Base-by-base conservation (phyloP, 805 yeast genomes). In the Pichia thaimueangensis region DNA sequence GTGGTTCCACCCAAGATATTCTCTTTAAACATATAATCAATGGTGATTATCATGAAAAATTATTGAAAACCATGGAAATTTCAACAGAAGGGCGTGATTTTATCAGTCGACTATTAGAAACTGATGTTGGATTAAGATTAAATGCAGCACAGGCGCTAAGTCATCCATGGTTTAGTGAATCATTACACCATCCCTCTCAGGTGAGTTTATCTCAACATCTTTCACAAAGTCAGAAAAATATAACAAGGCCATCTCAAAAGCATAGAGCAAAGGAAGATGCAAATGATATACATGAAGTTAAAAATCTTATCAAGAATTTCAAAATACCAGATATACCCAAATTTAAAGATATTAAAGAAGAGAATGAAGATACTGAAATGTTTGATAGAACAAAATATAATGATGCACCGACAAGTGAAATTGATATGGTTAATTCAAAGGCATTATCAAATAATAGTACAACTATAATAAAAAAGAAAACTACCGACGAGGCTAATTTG, bases 1-100 rank as follows among this genome's bases (percentile, higher is more conserved):
- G 91, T 59, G 97, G 97, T 1, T 74, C 81, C 40, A 86, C 96
- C 0, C 97, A 91, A 55, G 89, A 85, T 13, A 84, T 85, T 47
- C 67, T 93, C 54, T 86, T 86, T 62, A 73, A 73, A 45, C 82
- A 84, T 53, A 89, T 93, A 36, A 71, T 75, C 41, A 63, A 71
- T 12, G 97, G 96, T 1, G 77, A 82, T 22, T 91, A 81, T 56
- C 91, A 86, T 59, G 86, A 78, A 45, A 78, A 82, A 5, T 82
- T 91, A 1, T 65, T 91, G 37, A 74, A 74, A 48, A 58, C 56
- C 31, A 78, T 76, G 45, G 73, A 78, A 12, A 71, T 87, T 1
- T 80, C 94, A 6, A 62, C 68, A 11, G 78, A 73, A 17, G 96
- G 93, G 0, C 65, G 82, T 28, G 82, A 78, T 50, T 91, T 93